Base-by-base conservation (phyloP, 768 basidiomycete species). In the Suillus variegatus region DNA sequence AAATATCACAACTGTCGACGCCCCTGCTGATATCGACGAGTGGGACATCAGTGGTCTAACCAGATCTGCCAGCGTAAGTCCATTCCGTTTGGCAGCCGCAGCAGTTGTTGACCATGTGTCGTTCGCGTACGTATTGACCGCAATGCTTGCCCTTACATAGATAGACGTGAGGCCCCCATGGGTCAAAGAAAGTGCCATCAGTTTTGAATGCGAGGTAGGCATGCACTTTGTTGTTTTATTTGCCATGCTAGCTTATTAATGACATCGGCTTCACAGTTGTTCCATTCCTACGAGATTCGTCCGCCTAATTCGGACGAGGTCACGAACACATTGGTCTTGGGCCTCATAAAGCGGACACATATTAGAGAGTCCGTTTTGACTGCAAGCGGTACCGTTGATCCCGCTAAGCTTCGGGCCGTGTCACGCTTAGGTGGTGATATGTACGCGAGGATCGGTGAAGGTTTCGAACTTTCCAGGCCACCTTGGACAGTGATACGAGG, bases 41-140 rank as follows among this genome's bases (percentile, higher is more conserved):
- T 90, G 88, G 88, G 75, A 80, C 52, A 74, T 88, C 62, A 86
- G 86, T 66, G 89, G 89, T 35, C 75, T 89, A 63, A 86, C 83
- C 5, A 80, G 75, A 74, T 82, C 79, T 69, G 74, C 78, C 25
- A 87, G 87, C 65, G 86, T 88, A 71, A 74, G 85, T 74, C 38
- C 25, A 51, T 54, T 60, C 18, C 10, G 6, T 60, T 43, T 55
- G n/a, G 54, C 64, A 65, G 44, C n/a, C 18, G 47, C 69, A 22
- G 63, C 36, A 49, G 56, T 44, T 64, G 64, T 51, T 55, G 63
- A 35, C 47, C 54, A 32, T 62, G 70, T 69, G 54, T 2, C 68
- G 61, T 36, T 20, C 61, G 36, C 36, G 28, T 60, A 35, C 43
- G 64, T 60, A 36, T 63, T 46, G 63, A 47, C 36, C 40, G 71